These are phyloP conservation scores for Glarea lozoyensis DNA, from an alignment of 495 filamentous ascomycete species.

Conservation along the genomic window DNA sequence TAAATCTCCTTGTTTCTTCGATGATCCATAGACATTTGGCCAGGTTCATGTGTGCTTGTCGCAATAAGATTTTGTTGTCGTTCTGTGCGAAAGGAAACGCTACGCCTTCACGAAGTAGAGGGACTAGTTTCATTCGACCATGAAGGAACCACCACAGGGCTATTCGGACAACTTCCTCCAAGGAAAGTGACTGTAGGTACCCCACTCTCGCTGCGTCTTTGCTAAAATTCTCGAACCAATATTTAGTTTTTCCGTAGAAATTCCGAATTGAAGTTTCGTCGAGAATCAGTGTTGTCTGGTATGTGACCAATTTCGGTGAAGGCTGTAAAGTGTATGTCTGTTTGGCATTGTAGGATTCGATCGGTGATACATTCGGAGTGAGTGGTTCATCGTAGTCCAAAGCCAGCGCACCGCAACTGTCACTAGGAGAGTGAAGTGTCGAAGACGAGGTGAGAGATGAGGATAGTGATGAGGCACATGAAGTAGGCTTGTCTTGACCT, in stretches of 20 bases:
- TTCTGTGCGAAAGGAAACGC: conserved; percentile 28
- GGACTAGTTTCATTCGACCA: conserved; percentile 62
- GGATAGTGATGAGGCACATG: too few species aligned
- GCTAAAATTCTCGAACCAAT: neutral
- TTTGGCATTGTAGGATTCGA: neutral
- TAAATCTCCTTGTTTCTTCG: conserved; percentile 50
- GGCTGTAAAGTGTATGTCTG: neutral
- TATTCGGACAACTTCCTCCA: conserved; percentile 57
- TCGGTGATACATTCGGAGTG: neutral
- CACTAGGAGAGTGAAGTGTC: too few species aligned
- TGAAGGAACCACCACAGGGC: conserved; percentile 79
- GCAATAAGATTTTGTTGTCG: conserved; percentile 32
- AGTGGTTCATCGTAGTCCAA: neutral
- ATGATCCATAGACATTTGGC: conserved; percentile 76
- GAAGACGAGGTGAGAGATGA: too few species aligned
- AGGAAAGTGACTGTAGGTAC: conserved; percentile 25
- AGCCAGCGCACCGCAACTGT: neutral
- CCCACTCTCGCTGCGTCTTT: neutral
- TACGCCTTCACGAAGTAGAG: conserved; percentile 46
- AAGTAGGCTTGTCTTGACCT: too few species aligned
- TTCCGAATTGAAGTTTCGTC: neutral
- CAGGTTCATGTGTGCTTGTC: conserved; percentile 66
- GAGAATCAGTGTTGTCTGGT: neutral
- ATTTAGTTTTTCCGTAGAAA: neutral
- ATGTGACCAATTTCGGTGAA: neutral